These are phyloP conservation scores for Diaporthe helianthi DNA, from an alignment of 2,329 filamentous ascomycete genomes.

Conservation along the genomic window DNA sequence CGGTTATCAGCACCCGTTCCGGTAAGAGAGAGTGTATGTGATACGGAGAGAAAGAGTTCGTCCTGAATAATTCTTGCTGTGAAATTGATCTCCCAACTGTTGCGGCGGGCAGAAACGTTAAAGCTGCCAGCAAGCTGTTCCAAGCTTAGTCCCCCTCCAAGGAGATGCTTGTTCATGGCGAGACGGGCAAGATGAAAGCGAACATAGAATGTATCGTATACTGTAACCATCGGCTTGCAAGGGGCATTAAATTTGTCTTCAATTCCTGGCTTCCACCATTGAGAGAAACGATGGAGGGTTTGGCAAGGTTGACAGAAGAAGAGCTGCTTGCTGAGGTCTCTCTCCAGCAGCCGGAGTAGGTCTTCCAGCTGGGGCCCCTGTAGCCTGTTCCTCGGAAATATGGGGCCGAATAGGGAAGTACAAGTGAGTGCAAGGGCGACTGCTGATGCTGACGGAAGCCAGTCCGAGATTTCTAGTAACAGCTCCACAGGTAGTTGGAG, in stretches of 20 bases:
- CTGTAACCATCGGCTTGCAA: background rate
- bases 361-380: background rate
- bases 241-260: background rate
- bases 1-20: background rate
- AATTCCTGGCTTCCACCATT: background rate
- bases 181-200: background rate
- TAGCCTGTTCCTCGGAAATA: background rate
- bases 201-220: background rate
- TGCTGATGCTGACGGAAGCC: background rate
- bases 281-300: background rate
- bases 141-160: background rate
- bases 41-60: constrained; percentile 7
- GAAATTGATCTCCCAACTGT: background rate
- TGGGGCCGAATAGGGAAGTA: background rate
- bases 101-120: background rate
- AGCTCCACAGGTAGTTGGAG: background rate
- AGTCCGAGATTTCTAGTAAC: background rate
- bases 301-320: constrained; percentile 3
- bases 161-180: constrained; percentile 6
- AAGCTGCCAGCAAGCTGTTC: background rate
- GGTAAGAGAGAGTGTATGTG: background rate
- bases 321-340: background rate
- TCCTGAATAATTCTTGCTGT: background rate
- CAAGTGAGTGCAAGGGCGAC: constrained; percentile 2
- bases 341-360: background rate